Evolutionary conservation across 257 asterid genomes (phyloP).

Genomic region (Solanum peruvianum): DNA sequence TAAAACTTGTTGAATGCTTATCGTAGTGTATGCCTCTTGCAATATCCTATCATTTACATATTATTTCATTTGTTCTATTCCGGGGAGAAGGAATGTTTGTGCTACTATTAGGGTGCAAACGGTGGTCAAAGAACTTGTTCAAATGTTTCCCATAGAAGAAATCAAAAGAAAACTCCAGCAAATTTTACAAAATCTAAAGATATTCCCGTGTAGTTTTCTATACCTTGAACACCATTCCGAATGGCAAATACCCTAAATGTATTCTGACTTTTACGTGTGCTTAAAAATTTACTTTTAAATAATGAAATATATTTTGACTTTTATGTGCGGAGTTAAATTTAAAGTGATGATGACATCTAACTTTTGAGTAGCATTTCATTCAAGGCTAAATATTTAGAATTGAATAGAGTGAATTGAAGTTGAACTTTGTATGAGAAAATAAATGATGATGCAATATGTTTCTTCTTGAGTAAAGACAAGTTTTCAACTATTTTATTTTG

Average conservation of each 20-base stretch:
- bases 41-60: constrained; percentile 22
- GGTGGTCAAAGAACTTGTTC: constrained; percentile 15
- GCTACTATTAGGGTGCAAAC: constrained; percentile 14
- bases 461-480: neutral
- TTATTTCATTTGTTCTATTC: constrained; percentile 41
- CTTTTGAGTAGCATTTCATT: neutral
- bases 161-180: constrained; percentile 23
- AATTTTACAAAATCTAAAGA: constrained; percentile 49
- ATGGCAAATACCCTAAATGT: constrained; percentile 31
- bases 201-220: constrained; percentile 67
- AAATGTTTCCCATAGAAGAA: constrained; percentile 14
- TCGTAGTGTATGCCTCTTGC: neutral
- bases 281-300: neutral
- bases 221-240: constrained; percentile 82
- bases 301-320: neutral
- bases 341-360: neutral
- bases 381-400: neutral
- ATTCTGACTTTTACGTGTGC: neutral
- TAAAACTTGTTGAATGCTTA: neutral
- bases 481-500: neutral
- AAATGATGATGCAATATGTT: neutral
- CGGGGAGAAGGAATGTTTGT: constrained; percentile 22
- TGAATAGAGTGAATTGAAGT: neutral
- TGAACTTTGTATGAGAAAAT: neutral
- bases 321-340: neutral